A percentile compares a stretch with the other conserved stretches of the same genome.
Conservation (phyloP, 345 rosid genomes). For the Eucalyptus virginea region DNA sequence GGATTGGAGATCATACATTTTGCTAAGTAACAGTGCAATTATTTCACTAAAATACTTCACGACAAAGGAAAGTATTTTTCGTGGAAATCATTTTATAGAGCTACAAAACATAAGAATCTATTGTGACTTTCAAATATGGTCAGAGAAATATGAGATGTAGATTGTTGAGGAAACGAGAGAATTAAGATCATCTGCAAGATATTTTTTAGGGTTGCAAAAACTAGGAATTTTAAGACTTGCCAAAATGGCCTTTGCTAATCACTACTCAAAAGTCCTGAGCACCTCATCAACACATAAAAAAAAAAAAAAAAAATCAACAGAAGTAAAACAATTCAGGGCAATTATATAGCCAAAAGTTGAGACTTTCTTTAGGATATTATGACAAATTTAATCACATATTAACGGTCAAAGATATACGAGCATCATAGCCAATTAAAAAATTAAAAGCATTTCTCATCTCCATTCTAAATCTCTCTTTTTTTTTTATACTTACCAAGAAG, state of each 20-base stretch:
- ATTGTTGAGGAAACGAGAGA: not conserved
- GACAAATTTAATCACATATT: not conserved
- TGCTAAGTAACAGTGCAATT: not conserved
- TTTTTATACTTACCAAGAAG: not conserved
- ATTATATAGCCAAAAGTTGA: not conserved
- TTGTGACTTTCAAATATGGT: not conserved
- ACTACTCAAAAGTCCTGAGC: not conserved
- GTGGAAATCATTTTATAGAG: not conserved
- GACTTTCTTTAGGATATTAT: not conserved
- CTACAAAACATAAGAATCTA: not conserved
- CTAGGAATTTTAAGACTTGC: not conserved
- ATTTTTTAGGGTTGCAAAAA: not conserved
- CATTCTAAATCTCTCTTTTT: not conserved
- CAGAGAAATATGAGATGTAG: not conserved
- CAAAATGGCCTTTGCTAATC: not conserved
- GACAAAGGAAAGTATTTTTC: not conserved
- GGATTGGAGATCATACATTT: not conserved
- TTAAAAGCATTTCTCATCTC: not conserved
- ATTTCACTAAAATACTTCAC: no score
- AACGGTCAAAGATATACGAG: not conserved
- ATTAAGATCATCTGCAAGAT: not conserved
- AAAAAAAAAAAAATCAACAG: not conserved
- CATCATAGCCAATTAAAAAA: not conserved
- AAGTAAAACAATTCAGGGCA: not conserved
- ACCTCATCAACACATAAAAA: fast-evolving